phyloP scores from a whole-genome alignment of 2,329 filamentous ascomycete species.

The Metarhizium anisopliae region DNA sequence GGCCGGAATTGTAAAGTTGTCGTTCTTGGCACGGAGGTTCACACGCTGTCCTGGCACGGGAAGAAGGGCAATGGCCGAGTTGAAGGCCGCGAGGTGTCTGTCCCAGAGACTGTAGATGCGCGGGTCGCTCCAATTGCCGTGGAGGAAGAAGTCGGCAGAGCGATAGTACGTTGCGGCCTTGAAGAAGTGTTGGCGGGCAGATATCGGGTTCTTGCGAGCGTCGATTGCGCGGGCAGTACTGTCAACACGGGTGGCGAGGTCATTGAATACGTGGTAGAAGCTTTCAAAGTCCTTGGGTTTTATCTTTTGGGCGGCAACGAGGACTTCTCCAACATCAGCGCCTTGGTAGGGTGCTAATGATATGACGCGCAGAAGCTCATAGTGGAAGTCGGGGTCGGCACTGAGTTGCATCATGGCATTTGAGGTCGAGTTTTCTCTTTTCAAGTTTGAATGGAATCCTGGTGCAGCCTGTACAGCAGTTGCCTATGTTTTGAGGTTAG shows the following conservation, averaged over 20 bases:
- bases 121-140: constrained; percentile 30
- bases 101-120: constrained; percentile 29
- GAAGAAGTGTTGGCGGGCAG: constrained; percentile 21
- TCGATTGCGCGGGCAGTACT: constrained; percentile 12
- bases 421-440: not conserved
- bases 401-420: constrained; percentile 11
- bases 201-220: constrained; percentile 13
- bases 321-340: constrained; percentile 21
- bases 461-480: not conserved
- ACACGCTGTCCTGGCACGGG: constrained; percentile 26
- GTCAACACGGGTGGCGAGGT: constrained; percentile 13
- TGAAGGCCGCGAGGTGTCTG: constrained; percentile 24
- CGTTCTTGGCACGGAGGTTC: constrained; percentile 15
- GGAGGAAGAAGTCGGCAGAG: constrained; percentile 31
- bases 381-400: constrained; percentile 14
- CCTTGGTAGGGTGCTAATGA: constrained; percentile 5
- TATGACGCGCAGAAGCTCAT: constrained; percentile 14
- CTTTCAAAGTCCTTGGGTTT: constrained; percentile 15
- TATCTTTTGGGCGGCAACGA: constrained; percentile 20
- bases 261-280: constrained; percentile 14
- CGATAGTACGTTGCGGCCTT: constrained; percentile 33
- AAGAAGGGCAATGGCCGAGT: constrained; percentile 27
- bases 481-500: not conserved
- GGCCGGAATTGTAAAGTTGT: constrained; percentile 24
- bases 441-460: not conserved